Evolutionary conservation across 1,284 basidiomycete genomes (phyloP).

Genomic region (Inonotus obliquus): DNA sequence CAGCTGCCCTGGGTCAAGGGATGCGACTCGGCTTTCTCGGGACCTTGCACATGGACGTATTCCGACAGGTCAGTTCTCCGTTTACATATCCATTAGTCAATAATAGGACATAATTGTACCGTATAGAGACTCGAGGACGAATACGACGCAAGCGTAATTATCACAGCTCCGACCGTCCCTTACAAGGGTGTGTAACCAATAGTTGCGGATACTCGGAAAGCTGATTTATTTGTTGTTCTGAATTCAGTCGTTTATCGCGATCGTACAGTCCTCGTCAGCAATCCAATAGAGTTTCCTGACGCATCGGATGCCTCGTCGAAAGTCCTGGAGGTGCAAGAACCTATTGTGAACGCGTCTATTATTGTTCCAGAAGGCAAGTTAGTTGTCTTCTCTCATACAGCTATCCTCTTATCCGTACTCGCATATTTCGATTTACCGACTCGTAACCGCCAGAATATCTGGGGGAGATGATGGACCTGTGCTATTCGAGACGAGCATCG

Average conservation of each 20-base stretch:
- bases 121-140: slow-evolving; percentile 86
- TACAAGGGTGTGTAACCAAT: slow-evolving; percentile 60
- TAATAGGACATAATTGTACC: not conserved
- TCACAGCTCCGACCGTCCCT: slow-evolving; percentile 92
- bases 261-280: slow-evolving; percentile 72
- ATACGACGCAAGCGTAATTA: slow-evolving; percentile 84
- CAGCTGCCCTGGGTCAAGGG: slow-evolving; percentile 92
- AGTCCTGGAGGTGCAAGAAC: slow-evolving; percentile 80
- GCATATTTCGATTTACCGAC: not conserved
- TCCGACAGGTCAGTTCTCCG: slow-evolving; percentile 55
- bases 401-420: not conserved
- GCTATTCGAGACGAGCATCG: slow-evolving; percentile 74
- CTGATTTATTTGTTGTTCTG: slow-evolving; percentile 48
- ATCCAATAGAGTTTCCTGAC: slow-evolving; percentile 92
- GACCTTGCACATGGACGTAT: slow-evolving; percentile 96
- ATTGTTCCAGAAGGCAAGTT: slow-evolving; percentile 78
- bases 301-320: slow-evolving; percentile 54
- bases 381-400: not conserved
- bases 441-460: slow-evolving; percentile 58
- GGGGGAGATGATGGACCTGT: slow-evolving; percentile 90
- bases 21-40: slow-evolving; percentile 95
- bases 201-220: slow-evolving; percentile 14
- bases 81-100: not conserved
- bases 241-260: slow-evolving; percentile 50
- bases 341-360: slow-evolving; percentile 86